Evolutionary conservation across 2,329 filamentous ascomycete species (phyloP), one percentile per base, ranked within the genome.

Genomic region (Fusarium torreyae): DNA sequence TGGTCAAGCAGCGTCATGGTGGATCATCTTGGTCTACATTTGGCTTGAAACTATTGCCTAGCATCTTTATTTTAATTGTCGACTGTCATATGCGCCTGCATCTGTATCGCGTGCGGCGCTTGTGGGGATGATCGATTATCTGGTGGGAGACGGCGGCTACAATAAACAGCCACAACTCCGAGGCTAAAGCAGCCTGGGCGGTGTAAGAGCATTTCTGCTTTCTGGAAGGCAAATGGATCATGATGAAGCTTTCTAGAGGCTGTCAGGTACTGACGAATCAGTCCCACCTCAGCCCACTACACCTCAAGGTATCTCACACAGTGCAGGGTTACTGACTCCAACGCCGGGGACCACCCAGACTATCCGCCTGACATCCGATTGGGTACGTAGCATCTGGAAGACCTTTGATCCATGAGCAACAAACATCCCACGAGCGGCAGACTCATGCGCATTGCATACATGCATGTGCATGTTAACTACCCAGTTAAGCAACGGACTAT

Each of bases 401-500:
- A 72, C 69, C 53, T 68, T 63, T 71, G 63, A 71, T 70, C 68
- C 59, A 73, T 72, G 54, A 69, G 60, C 34, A 68, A 60, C 67
- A 75, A 75, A 75, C 73, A 74, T 70, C 58, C 71, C 69, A 74
- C 68, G 63, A 66, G 60, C 53, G 52, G 56, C 61, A 73, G 70
- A 70, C 58, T 72, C 70, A 69, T 75, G 73, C 69, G 71, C 64
- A 67, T 75, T 73, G 72, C 68, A 69, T 70, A 73, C 73, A 75
- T 31, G 28, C 28, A 31, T 31, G 28, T 31, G 28, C 28, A 31
- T 31, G 28, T 75, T 75, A 65, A 73, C 52, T 43, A 38, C 24
- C 46, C 53, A 59, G 63, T 65, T 59, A 63, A 57, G 50, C 44
- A 49, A 66, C 60, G 59, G 69, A 50, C 52, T 63, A 72, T 69